Evolutionary conservation across 805 yeast species (phyloP).

Genomic region (Hanseniaspora guilliermondii): DNA sequence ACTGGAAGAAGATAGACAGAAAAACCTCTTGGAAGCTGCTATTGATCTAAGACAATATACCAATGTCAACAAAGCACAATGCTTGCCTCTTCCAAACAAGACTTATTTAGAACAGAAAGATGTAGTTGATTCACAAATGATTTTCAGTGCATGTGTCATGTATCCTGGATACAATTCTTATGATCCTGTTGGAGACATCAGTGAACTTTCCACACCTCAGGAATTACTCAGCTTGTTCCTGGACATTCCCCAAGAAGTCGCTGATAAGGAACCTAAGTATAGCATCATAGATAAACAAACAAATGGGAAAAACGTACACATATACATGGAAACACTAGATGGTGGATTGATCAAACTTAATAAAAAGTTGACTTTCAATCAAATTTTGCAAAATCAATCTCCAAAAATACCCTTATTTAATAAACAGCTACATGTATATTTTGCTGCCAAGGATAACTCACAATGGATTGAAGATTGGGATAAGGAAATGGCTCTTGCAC

Average conservation of each 20-base stretch:
- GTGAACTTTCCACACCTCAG: slow-evolving; percentile 56
- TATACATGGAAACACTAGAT: slow-evolving; percentile 64
- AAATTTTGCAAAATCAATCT: slow-evolving; percentile 46
- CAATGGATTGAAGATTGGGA: slow-evolving; percentile 60
- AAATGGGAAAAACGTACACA: slow-evolving; percentile 45
- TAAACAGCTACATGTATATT: slow-evolving; percentile 53
- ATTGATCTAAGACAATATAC: slow-evolving; percentile 46
- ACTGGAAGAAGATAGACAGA: slow-evolving; percentile 17
- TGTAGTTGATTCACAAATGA: slow-evolving; percentile 64
- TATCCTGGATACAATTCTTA: slow-evolving; percentile 79
- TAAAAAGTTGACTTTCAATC: slow-evolving; percentile 53
- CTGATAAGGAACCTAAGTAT: slow-evolving; percentile 32
- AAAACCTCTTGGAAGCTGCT: slow-evolving; percentile 45
- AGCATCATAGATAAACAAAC: slow-evolving; percentile 34
- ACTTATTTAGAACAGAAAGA: slow-evolving; percentile 48
- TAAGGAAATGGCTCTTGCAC: slow-evolving; percentile 45
- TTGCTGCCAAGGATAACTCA: slow-evolving; percentile 61
- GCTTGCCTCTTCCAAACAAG: slow-evolving; percentile 42
- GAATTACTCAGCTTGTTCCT: slow-evolving; percentile 52
- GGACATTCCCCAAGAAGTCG: slow-evolving; percentile 54
- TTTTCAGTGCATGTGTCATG: slow-evolving; percentile 56
- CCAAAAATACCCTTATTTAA: slow-evolving; percentile 73
- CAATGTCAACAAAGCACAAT: slow-evolving; percentile 37
- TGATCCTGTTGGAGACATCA: slow-evolving; percentile 63
- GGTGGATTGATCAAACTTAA: slow-evolving; percentile 86